Conservation (phyloP, 2,329 filamentous ascomycete genomes). For the Colletotrichum gigasporum region DNA sequence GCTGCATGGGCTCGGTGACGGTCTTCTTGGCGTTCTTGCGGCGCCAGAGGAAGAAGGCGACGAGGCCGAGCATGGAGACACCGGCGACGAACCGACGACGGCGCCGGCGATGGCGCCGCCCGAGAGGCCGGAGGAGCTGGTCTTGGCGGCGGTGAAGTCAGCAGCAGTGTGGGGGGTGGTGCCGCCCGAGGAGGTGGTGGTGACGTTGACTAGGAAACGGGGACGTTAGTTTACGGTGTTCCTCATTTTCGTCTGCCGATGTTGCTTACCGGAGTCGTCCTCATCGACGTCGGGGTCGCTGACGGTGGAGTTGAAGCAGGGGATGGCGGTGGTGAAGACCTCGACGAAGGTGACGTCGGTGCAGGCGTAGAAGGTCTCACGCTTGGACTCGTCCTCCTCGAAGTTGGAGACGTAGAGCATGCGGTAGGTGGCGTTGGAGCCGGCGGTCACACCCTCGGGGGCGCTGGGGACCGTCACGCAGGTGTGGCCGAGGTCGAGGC, state of each 20-base stretch:
- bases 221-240: too few species aligned
- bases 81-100: constrained; percentile 76
- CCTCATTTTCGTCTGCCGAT: too few species aligned
- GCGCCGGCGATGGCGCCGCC: constrained; percentile 80
- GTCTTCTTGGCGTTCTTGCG: constrained; percentile 38
- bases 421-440: constrained; percentile 58
- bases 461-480: constrained; percentile 51
- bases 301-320: constrained; percentile 56
- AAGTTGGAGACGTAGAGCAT: constrained; percentile 57
- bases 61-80: constrained; percentile 66
- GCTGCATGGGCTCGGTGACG: constrained; percentile 25
- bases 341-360: constrained; percentile 57
- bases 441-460: constrained; percentile 45
- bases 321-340: constrained; percentile 44
- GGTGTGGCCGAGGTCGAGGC: constrained; percentile 55
- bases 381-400: constrained; percentile 46
- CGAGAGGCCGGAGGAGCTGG: constrained; percentile 55
- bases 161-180: constrained; percentile 34
- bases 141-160: constrained; percentile 36
- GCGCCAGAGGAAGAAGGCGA: constrained; percentile 65
- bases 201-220: constrained; percentile 32
- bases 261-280: too few species aligned
- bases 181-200: constrained; percentile 27
- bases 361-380: constrained; percentile 59
- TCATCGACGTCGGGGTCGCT: constrained; percentile 37